Evolutionary conservation across 371 early-diverging fungal genomes (phyloP), one percentile per base, ranked within the genome.

Genomic region (Catenaria anguillulae): DNA sequence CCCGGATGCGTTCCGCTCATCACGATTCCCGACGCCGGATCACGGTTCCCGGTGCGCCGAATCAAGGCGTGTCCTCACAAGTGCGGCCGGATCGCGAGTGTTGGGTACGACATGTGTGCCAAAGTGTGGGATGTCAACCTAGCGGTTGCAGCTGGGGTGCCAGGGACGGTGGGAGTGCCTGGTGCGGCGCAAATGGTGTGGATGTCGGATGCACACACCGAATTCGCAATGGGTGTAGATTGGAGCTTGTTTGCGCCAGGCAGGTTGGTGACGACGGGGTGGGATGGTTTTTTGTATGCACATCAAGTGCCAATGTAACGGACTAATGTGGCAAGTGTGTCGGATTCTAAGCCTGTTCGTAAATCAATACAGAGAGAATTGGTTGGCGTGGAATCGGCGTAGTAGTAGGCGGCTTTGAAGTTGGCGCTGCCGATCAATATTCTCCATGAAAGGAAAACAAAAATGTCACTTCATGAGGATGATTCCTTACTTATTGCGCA

Each of bases 171-270:
- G 12, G 80, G 74, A 1, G 77, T 85, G 13, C 83, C 84, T 60
- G 29, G 29, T 3, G 46, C 58, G 33, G 21, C 24, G 29, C 58
- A 33, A n/a, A n/a, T n/a, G 5, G 58, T 58, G 58, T 73, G 31
- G 52, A 1, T 0, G 52, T 66, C 74, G 56, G 89, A 90, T 66
- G 76, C 76, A 34, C 95, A 96, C 64, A 84, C 88, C 0, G 97
- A 96, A 74, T 96, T 96, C 80, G 95, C 90, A 24, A 75, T 93
- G 37, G 97, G 95, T 0, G 70, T 93, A 40, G 97, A 96, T 71
- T 90, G 85, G 68, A 86, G 84, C 65, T 70, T 94, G 63, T 93
- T 88, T 70, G 65, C 79, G 23, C 85, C 86, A 45, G 90, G 91
- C 2, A 82, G 82, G 65, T 73, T 93, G 34, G 93, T 92, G 12